Evolutionary conservation across 1,284 basidiomycete genomes (phyloP), one percentile per base, ranked within the genome.

Genomic region (Malassezia restricta): DNA sequence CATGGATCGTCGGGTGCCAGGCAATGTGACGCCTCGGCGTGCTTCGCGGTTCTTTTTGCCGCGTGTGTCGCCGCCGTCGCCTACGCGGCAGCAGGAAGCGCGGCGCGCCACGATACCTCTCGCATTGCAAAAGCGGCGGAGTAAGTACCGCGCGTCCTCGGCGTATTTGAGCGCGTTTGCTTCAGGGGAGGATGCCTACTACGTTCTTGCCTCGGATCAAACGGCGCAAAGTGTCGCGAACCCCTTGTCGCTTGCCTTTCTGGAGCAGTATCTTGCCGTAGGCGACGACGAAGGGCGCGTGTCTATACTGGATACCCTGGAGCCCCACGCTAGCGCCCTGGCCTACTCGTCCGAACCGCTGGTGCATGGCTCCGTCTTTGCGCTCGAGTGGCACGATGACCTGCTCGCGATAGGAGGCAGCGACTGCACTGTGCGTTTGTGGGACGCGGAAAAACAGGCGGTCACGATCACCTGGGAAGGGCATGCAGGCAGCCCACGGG

Each of bases 231-330:
- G 31, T 17, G 28, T 55, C 40, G 39, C 46, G 58, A 29, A 35
- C 49, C 65, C 65, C 5, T 57, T 70, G 27, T 58, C 58, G 31
- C 61, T 61, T 8, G 53, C 62, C 1, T 68, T 68, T 53, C 59
- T 58, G 44, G 54, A 65, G 14, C 66, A 65, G 47, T 69, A 65
- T 58, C 62, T 72, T 2, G 70, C 70, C 1, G 63, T 68, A 0
- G 70, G 70, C 29, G 64, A 66, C 49, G 68, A 71, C 53, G 65
- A 69, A 40, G 68, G 70, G 6, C 58, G 63, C 12, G 55, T 72
- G 40, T 58, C 60, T 5, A 58, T 72, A 4, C 44, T 71, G 49
- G 58, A 72, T 45, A 72, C 67, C 9, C 43, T 57, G 27, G 7
- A 41, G 8, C 24, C 53, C 1, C 11, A 38, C 11, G 24, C 58